Conservation (phyloP, 2,329 filamentous ascomycete genomes). For the Botrytis cinerea region DNA sequence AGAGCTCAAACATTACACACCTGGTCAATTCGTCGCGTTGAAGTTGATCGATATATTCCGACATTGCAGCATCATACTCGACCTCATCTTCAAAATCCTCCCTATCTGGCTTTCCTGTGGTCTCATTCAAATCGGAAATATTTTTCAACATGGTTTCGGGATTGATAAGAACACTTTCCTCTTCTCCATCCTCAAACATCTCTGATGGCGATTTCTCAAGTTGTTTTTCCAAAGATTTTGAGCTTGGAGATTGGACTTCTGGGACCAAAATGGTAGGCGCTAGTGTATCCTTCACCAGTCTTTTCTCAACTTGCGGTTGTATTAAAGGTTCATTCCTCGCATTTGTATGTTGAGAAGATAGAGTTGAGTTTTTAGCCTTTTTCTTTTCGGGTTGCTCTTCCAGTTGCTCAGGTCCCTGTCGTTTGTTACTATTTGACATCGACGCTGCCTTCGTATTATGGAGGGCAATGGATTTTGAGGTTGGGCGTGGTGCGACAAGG, state of each 20-base stretch:
- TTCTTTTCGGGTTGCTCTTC: neutral
- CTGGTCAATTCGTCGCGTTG: neutral
- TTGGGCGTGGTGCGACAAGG: neutral
- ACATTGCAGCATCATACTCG: slow-evolving; percentile 3
- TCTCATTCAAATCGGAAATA: neutral
- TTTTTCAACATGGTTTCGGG: neutral
- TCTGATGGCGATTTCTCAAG: slow-evolving; percentile 2
- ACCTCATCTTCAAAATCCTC: slow-evolving; percentile 10
- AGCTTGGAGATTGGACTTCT: slow-evolving; percentile 1
- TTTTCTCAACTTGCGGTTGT: neutral
- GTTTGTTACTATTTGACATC: slow-evolving; percentile 3
- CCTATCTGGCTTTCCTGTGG: neutral
- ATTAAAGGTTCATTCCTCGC: neutral
- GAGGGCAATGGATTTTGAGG: neutral
- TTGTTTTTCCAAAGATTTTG: slow-evolving; percentile 8
- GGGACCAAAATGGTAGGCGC: neutral
- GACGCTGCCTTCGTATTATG: neutral
- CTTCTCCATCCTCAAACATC: neutral
- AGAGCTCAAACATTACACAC: slow-evolving; percentile 4
- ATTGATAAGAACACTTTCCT: neutral
- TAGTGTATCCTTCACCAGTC: neutral
- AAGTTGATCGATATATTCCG: slow-evolving; percentile 10
- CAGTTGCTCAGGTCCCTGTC: neutral
- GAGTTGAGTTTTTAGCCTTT: neutral
- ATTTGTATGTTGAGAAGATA: neutral